Conservation (phyloP, 169 alveolate genomes). For the Cyclospora cayetanensis region DNA sequence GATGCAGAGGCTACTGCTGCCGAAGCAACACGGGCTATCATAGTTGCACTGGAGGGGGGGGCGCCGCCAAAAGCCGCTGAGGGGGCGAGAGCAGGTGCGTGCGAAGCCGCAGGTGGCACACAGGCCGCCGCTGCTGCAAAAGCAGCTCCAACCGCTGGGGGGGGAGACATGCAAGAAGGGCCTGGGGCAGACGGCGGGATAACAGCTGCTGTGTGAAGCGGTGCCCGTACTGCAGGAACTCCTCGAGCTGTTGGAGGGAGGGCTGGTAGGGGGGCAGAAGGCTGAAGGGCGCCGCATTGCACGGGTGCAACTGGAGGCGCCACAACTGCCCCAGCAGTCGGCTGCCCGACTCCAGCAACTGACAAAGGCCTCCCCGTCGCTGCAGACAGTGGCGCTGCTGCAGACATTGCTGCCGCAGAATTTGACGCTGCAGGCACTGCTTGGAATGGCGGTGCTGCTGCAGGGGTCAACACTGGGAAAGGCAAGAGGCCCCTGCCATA, state of each 20-base stretch:
- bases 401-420: constrained; percentile 57
- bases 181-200: not conserved
- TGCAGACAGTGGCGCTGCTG: constrained; percentile 7
- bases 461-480: not conserved
- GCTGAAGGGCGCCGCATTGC: not conserved
- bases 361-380: constrained; percentile 61
- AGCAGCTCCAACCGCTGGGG: not conserved
- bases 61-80: not conserved
- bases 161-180: not conserved
- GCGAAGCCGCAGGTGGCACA: constrained; percentile 6
- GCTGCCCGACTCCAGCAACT: not conserved
- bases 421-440: constrained; percentile 51
- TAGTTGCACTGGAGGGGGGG: not conserved
- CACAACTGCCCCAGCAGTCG: not conserved
- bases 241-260: not conserved
- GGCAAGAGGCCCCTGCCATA: not conserved
- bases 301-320: not conserved
- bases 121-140: not conserved
- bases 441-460: constrained; percentile 51
- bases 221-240: not conserved
- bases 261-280: not conserved
- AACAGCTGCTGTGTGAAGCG: constrained; percentile 5
- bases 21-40: not conserved
- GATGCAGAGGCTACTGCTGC: not conserved
- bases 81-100: not conserved